A percentile compares a stretch with the other conserved stretches of the same genome.
These are phyloP conservation scores for Rhizophora apiculata DNA, from an alignment of 345 rosid genomes.

Conservation along the genomic window DNA sequence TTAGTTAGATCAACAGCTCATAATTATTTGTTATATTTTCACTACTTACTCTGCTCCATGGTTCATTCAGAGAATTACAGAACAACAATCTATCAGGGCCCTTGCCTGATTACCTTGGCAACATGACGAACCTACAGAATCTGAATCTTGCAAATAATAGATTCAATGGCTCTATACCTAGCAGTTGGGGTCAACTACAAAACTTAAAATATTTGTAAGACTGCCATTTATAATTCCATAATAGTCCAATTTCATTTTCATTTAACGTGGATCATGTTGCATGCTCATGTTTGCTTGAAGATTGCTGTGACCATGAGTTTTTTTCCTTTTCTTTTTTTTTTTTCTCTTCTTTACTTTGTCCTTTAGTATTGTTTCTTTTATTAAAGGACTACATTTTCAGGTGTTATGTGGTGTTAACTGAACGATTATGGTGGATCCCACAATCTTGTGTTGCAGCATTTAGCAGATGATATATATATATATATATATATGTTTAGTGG, in stretches of 20 bases:
- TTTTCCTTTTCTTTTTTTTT: too few relatives aligned
- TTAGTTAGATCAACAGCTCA: background rate
- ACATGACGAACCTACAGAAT: slow-evolving; percentile 50
- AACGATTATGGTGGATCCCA: background rate
- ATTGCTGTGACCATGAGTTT: background rate
- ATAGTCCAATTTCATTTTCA: background rate
- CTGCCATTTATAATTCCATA: background rate
- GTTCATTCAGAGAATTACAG: slow-evolving; percentile 71
- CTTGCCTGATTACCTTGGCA: slow-evolving; percentile 71
- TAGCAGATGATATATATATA: too few relatives aligned
- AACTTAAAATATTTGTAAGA: slow-evolving; percentile 71
- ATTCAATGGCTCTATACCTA: slow-evolving; percentile 74
- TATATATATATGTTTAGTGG: too few relatives aligned
- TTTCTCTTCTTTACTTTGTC: background rate
- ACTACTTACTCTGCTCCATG: slow-evolving; percentile 14
- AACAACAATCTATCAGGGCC: slow-evolving; percentile 66
- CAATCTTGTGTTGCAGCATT: background rate
- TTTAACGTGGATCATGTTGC: background rate
- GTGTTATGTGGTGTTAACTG: background rate
- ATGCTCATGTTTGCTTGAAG: background rate
- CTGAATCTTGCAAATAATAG: slow-evolving; percentile 74
- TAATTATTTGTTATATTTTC: background rate
- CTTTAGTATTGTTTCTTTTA: background rate
- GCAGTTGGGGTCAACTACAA: slow-evolving; percentile 57
- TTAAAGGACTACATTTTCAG: background rate